Evolutionary conservation across 1,284 basidiomycete genomes (phyloP).

Genomic region (Chondrostereum purpureum): DNA sequence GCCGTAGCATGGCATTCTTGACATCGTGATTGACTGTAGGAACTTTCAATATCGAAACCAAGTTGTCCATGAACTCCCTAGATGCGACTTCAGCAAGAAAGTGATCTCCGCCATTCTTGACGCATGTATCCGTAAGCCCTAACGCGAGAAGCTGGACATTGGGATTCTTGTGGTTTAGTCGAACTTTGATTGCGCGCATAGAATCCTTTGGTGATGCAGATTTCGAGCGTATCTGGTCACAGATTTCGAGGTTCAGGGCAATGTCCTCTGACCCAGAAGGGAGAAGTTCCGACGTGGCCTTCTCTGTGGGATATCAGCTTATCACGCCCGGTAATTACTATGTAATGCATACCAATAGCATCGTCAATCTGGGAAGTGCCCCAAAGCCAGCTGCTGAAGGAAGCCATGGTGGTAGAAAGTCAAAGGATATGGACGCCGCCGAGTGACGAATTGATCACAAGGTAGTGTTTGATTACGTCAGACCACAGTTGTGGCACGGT

Average conservation of each 20-base stretch:
- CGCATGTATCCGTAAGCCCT: conserved; percentile 85
- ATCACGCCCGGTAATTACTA: conserved; percentile 1
- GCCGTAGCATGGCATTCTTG: conserved; percentile 71
- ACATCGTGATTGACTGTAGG: conserved; percentile 77
- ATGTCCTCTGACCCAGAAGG: conserved; percentile 85
- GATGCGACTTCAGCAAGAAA: conserved; percentile 84
- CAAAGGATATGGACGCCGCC: too few species aligned
- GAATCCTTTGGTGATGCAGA: conserved; percentile 81
- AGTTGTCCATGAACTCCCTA: conserved; percentile 90
- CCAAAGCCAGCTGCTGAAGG: conserved; percentile 42
- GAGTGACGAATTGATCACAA: too few species aligned
- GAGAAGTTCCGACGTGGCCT: conserved; percentile 84
- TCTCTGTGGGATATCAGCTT: conserved; percentile 46
- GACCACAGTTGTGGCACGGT: too few species aligned
- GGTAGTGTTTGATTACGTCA: too few species aligned
- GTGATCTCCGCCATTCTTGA: conserved; percentile 97
- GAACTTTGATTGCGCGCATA: conserved; percentile 82
- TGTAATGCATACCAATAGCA: conserved; percentile 39
- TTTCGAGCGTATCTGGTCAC: conserved; percentile 94
- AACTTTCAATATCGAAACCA: conserved; percentile 76
- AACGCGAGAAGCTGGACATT: conserved; percentile 90
- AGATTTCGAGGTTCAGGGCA: conserved; percentile 91
- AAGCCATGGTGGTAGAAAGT: not conserved
- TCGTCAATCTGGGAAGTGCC: conserved; percentile 54
- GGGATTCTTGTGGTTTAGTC: conserved; percentile 91